phyloP scores from a whole-genome alignment of 805 yeast genomes.

The Komagataella mondaviorum region DNA sequence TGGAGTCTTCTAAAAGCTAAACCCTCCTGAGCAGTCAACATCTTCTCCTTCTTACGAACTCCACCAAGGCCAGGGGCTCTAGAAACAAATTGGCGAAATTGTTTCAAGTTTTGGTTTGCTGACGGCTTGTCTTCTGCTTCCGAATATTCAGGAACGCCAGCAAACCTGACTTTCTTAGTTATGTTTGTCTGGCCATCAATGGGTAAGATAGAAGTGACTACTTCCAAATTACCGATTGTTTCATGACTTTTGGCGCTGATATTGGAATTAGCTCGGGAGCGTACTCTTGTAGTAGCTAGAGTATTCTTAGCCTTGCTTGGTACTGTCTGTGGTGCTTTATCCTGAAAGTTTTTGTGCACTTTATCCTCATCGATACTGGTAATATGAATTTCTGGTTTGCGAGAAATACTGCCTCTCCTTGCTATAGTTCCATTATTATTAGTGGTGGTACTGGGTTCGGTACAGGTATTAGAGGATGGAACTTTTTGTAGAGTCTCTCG shows the following conservation, averaged over 20 bases:
- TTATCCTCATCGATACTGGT: constrained; percentile 7
- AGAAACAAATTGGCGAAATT: constrained; percentile 20
- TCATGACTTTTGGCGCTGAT: not conserved
- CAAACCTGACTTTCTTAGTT: constrained; percentile 34
- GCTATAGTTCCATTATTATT: constrained; percentile 9
- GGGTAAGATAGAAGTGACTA: not conserved
- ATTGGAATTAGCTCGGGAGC: not conserved
- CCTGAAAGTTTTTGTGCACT: not conserved
- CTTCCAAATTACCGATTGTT: not conserved
- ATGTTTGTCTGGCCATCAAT: not conserved
- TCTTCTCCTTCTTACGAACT: constrained; percentile 13
- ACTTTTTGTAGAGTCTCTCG: not conserved
- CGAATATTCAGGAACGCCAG: constrained; percentile 35
- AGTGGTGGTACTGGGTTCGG: not conserved
- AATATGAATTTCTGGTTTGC: constrained; percentile 8
- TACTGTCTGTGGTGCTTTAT: not conserved
- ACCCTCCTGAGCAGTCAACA: constrained; percentile 21
- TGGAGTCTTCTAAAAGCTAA: constrained; percentile 15
- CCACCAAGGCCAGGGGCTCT: constrained; percentile 11
- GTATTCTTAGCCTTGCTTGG: not conserved
- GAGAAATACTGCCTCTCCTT: constrained; percentile 12
- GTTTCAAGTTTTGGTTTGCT: constrained; percentile 19
- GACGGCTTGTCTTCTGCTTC: constrained; percentile 46
- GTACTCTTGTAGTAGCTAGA: not conserved
- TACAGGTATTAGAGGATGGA: not conserved